Evolutionary conservation across 164 flowering plant species (phyloP).

Genomic region (Stephania cephalantha): DNA sequence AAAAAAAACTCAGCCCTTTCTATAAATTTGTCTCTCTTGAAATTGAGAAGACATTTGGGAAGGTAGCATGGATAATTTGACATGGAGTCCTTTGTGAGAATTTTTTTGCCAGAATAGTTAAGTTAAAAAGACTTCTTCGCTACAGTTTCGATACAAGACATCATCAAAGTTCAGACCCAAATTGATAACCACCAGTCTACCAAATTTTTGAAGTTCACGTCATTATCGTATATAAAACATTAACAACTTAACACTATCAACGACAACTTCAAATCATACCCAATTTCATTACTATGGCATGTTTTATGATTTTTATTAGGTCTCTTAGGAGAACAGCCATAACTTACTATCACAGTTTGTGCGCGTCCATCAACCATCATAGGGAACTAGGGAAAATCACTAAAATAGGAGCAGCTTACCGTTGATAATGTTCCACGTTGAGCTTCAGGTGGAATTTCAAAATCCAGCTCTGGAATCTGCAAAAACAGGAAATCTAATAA

Average conservation of each 20-base stretch:
- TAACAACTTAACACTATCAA: no score
- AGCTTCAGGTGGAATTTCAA: constrained; percentile 98
- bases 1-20: no score
- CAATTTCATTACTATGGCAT: neutral
- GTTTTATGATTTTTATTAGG: neutral
- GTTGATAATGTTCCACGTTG: constrained; percentile 89
- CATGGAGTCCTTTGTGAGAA: no score
- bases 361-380: neutral
- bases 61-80: no score
- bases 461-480: constrained; percentile 92
- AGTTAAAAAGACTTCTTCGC: no score
- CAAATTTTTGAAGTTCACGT: neutral
- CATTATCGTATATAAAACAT: neutral
- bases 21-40: no score
- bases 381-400: neutral
- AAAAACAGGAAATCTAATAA: constrained; percentile 1
- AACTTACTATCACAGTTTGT: neutral
- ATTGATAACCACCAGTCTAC: neutral
- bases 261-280: neutral
- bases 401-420: constrained; percentile 31
- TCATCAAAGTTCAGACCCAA: neutral
- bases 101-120: no score
- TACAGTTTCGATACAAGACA: neutral
- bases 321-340: neutral
- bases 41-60: no score